A percentile compares a stretch with the other conserved stretches of the same genome.
phyloP scores from a whole-genome alignment of 768 basidiomycete species.

The Pisolithus tinctorius region DNA sequence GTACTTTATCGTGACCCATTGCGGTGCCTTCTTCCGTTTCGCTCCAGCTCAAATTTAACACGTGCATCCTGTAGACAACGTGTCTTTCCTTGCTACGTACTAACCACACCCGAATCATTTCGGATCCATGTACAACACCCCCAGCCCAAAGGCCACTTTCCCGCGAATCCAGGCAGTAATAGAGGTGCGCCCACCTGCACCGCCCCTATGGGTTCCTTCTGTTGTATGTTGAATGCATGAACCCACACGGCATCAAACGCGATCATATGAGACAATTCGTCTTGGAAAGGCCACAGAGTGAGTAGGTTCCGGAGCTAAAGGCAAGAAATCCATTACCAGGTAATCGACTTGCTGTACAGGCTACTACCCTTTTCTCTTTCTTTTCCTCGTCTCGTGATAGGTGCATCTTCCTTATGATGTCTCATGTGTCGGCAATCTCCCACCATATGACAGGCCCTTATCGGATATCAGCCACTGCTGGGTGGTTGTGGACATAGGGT shows the following conservation, averaged over 20 bases:
- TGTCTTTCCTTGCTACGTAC: conserved; percentile 1
- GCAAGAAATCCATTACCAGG: not conserved
- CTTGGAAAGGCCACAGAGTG: too few relatives aligned
- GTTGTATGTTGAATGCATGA: too few relatives aligned
- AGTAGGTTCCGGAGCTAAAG: too few relatives aligned
- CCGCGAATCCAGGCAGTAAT: not conserved
- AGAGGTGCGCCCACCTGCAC: too few relatives aligned
- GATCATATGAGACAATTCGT: too few relatives aligned
- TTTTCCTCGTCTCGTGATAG: not conserved
- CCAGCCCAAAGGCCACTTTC: not conserved
- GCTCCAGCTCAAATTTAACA: conserved; percentile 7
- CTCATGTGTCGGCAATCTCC: too few relatives aligned
- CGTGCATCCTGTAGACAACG: conserved; percentile 10
- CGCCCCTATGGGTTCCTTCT: too few relatives aligned
- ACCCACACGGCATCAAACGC: too few relatives aligned
- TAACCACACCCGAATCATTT: not conserved
- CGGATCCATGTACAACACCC: not conserved
- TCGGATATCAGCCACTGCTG: too few relatives aligned
- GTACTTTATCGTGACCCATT: conserved; percentile 6
- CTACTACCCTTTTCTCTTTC: not conserved
- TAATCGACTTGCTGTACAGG: not conserved
- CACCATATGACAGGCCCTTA: too few relatives aligned
- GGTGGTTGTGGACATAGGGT: too few relatives aligned
- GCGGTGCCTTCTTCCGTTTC: conserved; percentile 12
- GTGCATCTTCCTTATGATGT: not conserved